Evolutionary conservation across 2,329 filamentous ascomycete genomes (phyloP), one percentile per base, ranked within the genome.

Genomic region (Penicillium sp.): DNA sequence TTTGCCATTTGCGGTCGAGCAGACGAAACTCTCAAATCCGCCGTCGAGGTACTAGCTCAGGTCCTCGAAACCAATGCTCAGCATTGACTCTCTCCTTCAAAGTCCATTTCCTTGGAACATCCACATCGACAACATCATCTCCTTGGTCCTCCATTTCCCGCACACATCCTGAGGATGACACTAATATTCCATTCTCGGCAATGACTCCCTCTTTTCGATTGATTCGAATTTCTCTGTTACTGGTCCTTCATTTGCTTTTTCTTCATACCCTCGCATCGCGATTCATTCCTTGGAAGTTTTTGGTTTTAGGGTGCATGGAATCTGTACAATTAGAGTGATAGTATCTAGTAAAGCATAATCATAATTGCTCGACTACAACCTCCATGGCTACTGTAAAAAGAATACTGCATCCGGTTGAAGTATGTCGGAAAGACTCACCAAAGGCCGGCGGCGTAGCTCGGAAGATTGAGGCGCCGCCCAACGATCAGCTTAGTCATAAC

Each of bases 1-100:
- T 67, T 70, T 40, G 65, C 67, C 5, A 64, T 73, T 4, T 66
- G 64, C n/a, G 70, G 71, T 9, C 62, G 64, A 39, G 59, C 64
- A 2, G 70, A 73, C 27, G 64, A 64, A 36, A 69, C 61, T 1
- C 46, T 73, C n/a, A 73, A 70, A 57, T 63, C 70, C 2, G 66
- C 71, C 14, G 61, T 73, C 13, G 61, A 67, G 31, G 70, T 72
- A 18, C 53, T 74, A n/a, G 65, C 63, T 5, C 67, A 73, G 51
- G 69, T 73, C 9, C 67, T 74, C 16, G 70, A 73, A 53, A 58
- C 58, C 11, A 70, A 69, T 33, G 57, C 60, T 27, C 61, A 56
- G 35, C 35, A 42, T 46, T 50, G 42, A 45, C 20, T 27, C 44
- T 25, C 47, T 45, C 40, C 18, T 50, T 53, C 27, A 4, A 22